Percentiles rank a stretch among this genome's conserved stretches.
phyloP scores from a whole-genome alignment of 371 early-diverging fungal genomes.

The Paraphysoderma sedebokerense region DNA sequence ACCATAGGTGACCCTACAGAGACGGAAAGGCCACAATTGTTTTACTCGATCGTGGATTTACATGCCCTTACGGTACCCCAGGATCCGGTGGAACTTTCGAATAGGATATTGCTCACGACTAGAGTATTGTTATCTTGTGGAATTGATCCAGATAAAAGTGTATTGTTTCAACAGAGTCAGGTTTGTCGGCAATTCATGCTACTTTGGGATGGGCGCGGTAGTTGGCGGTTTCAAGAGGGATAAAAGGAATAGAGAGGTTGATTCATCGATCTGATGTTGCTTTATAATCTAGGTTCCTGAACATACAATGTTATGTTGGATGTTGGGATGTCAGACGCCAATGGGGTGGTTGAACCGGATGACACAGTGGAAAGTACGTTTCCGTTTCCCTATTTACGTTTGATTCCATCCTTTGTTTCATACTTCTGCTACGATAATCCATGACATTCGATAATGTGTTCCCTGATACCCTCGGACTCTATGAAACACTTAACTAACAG shows the following conservation, averaged over 20 bases:
- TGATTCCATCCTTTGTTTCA: conserved; percentile 1
- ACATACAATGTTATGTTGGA: conserved; percentile 75
- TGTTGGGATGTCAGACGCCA: conserved; percentile 67
- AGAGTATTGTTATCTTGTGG: conserved; percentile 69
- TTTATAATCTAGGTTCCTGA: conserved; percentile 30
- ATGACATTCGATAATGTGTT: background rate
- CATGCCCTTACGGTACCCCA: conserved; percentile 82
- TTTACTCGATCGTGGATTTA: conserved; percentile 71
- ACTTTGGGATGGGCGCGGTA: no score
- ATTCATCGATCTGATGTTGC: no score
- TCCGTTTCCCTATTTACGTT: background rate
- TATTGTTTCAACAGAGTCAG: conserved; percentile 66
- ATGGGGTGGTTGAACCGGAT: conserved; percentile 77
- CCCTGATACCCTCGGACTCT: background rate
- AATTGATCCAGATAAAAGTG: conserved; percentile 50
- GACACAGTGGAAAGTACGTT: conserved; percentile 82
- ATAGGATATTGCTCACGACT: conserved; percentile 47
- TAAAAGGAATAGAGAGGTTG: no score
- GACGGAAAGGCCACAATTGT: conserved; percentile 11
- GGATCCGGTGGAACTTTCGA: conserved; percentile 39
- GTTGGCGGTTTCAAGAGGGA: no score
- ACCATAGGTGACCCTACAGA: background rate
- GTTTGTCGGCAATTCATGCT: conserved; percentile 6
- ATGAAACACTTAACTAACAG: background rate
- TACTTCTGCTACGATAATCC: background rate